phyloP scores from a whole-genome alignment of 2,329 filamentous ascomycete genomes.

The Cladorrhinum sp. region DNA sequence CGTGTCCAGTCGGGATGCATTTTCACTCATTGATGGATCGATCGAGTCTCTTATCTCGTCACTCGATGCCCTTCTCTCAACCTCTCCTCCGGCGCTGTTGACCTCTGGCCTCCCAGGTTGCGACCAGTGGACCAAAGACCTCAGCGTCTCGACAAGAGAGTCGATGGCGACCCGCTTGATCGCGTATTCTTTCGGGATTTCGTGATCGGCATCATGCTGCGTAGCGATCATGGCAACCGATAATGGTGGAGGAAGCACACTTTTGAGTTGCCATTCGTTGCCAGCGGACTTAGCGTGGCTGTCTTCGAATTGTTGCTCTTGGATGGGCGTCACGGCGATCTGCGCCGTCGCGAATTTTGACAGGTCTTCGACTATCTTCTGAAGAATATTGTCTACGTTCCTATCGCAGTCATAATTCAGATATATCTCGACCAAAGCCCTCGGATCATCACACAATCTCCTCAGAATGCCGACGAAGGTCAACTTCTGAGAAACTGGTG shows the following conservation, averaged over 20 bases:
- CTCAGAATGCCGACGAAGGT: constrained; percentile 86
- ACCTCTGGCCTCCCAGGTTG: constrained; percentile 61
- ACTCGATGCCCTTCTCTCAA: constrained; percentile 52
- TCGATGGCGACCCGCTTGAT: constrained; percentile 89
- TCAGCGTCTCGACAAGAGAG: constrained; percentile 80
- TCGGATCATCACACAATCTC: constrained; percentile 78
- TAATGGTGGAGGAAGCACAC: constrained; percentile 81
- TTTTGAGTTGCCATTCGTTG: constrained; percentile 80
- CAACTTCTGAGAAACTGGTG: constrained; percentile 85
- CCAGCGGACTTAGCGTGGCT: constrained; percentile 60
- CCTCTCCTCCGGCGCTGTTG: constrained; percentile 45
- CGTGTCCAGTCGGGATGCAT: constrained; percentile 59
- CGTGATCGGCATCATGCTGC: constrained; percentile 58
- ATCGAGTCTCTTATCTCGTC: constrained; percentile 67
- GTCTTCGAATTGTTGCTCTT: constrained; percentile 87
- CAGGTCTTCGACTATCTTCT: constrained; percentile 89
- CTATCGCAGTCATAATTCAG: constrained; percentile 98
- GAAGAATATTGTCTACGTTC: constrained; percentile 95
- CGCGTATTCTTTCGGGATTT: constrained; percentile 83
- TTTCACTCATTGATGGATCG: constrained; percentile 63
- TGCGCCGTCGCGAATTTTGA: constrained; percentile 81
- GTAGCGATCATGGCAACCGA: constrained; percentile 72
- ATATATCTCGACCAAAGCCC: constrained; percentile 90
- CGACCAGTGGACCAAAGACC: constrained; percentile 92
- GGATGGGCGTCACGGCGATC: constrained; percentile 67